phyloP scores from a whole-genome alignment of 2,329 filamentous ascomycete species.

The Arachnopeziza araneosa region DNA sequence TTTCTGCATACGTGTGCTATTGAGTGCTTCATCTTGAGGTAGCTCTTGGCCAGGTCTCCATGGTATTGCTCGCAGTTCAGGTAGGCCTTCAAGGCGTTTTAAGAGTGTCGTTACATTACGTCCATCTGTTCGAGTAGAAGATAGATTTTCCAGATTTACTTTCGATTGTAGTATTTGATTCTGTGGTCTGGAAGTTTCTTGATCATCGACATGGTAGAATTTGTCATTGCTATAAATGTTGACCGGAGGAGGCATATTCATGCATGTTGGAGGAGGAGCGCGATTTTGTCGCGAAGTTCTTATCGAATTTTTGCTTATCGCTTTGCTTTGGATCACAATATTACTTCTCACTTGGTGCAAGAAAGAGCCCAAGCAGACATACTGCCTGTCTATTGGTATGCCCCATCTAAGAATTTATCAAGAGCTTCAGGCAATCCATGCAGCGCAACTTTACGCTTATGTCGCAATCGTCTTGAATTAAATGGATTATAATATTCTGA shows the following conservation, averaged over 20 bases:
- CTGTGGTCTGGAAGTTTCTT: not conserved
- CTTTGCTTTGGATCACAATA: not conserved
- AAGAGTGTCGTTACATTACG: not conserved
- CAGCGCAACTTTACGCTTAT: no score
- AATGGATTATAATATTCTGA: no score
- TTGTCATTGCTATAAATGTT: not conserved
- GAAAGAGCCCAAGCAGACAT: no score
- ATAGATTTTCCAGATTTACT: no score
- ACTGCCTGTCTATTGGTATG: no score
- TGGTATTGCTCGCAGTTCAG: conserved; percentile 21
- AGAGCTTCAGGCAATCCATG: no score
- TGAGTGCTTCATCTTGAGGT: conserved; percentile 18
- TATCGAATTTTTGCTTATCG: not conserved
- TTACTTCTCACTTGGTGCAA: not conserved
- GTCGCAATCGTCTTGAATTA: no score
- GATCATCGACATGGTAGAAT: not conserved
- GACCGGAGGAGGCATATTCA: not conserved
- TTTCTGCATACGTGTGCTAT: conserved; percentile 23
- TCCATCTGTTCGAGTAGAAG: no score
- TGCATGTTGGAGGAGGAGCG: not conserved
- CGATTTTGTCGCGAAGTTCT: not conserved
- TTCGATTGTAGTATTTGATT: not conserved
- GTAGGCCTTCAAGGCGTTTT: conserved; percentile 3
- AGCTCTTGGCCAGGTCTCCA: conserved; percentile 24
- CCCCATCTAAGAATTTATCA: no score